Percentiles rank a stretch among this genome's conserved stretches.
Conservation (phyloP, 2,329 filamentous ascomycete genomes). For the Grosmannia serpens region DNA sequence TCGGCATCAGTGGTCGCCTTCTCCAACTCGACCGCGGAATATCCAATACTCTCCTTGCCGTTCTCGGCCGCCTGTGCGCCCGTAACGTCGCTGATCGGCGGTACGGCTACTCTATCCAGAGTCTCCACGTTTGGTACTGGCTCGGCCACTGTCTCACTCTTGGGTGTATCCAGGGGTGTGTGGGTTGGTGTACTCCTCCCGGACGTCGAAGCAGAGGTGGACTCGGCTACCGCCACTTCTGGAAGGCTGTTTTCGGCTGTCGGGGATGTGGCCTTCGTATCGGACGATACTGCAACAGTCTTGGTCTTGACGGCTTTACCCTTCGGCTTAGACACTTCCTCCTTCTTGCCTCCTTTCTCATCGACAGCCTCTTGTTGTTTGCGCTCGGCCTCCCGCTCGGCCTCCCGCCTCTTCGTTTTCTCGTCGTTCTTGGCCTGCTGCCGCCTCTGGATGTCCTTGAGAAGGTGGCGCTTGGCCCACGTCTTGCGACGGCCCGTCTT, state of each 20-base stretch:
- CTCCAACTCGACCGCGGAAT: no score
- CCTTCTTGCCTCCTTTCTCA: conserved; percentile 9
- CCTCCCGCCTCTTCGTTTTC: conserved; percentile 25
- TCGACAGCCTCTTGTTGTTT: conserved; percentile 17
- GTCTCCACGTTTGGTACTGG: conserved; percentile 7
- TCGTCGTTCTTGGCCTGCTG: conserved; percentile 30
- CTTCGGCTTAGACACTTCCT: conserved; percentile 7
- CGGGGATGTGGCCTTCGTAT: not conserved
- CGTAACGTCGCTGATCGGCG: conserved; percentile 13
- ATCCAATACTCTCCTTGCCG: no score
- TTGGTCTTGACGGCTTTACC: conserved; percentile 10
- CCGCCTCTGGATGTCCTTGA: conserved; percentile 25
- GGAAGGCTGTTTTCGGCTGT: not conserved
- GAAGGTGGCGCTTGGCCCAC: conserved; percentile 26
- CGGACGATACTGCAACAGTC: not conserved
- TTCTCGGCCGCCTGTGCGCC: conserved; percentile 2
- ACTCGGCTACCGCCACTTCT: not conserved
- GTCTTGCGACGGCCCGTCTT: conserved; percentile 28
- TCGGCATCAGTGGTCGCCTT: not conserved
- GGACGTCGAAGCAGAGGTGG: conserved; percentile 11
- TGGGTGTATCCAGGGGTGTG: conserved; percentile 19
- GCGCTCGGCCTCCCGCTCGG: conserved; percentile 16
- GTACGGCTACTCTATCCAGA: conserved; percentile 23
- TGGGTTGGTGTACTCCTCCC: conserved; percentile 15
- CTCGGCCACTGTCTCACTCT: conserved; percentile 13